Percentiles rank a stretch among this genome's conserved stretches.
These are phyloP conservation scores for Gyromitra esculenta DNA, from an alignment of 2,329 filamentous ascomycete genomes.

Conservation along the genomic window DNA sequence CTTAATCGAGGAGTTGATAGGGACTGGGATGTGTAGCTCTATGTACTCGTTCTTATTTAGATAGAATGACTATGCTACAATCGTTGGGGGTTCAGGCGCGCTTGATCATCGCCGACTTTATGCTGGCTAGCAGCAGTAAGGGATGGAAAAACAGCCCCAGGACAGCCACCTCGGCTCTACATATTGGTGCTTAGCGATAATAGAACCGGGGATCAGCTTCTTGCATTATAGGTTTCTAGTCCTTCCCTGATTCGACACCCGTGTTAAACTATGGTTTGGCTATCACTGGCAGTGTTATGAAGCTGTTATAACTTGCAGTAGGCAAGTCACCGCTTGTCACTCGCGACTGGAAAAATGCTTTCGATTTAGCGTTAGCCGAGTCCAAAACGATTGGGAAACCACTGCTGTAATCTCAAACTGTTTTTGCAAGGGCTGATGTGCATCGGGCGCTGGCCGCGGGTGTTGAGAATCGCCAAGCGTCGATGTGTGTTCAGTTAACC, in stretches of 20 bases:
- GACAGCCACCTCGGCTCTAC: background rate
- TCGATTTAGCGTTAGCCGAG: background rate
- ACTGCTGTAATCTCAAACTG: background rate
- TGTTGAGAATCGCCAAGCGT: conserved; percentile 37
- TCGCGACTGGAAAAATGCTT: background rate
- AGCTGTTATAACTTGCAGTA: background rate
- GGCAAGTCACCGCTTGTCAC: conserved; percentile 5
- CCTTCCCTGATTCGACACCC: background rate
- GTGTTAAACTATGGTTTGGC: background rate
- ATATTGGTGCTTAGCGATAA: background rate
- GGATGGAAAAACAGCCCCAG: background rate
- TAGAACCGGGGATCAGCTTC: background rate
- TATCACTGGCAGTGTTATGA: background rate
- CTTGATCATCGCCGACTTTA: background rate
- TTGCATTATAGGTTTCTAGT: background rate
- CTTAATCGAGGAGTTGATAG: too few species aligned
- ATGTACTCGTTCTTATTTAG: background rate
- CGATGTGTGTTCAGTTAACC: conserved; percentile 12
- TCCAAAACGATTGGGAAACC: background rate
- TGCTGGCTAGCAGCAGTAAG: background rate
- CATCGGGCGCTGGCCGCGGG: conserved; percentile 2
- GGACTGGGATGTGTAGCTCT: too few species aligned
- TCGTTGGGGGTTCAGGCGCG: background rate
- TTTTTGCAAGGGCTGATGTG: conserved; percentile 5
- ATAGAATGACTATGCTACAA: background rate